Evolutionary conservation across 116 monocot species (phyloP), one percentile per base, ranked within the genome.

Genomic region (Iris pallida): DNA sequence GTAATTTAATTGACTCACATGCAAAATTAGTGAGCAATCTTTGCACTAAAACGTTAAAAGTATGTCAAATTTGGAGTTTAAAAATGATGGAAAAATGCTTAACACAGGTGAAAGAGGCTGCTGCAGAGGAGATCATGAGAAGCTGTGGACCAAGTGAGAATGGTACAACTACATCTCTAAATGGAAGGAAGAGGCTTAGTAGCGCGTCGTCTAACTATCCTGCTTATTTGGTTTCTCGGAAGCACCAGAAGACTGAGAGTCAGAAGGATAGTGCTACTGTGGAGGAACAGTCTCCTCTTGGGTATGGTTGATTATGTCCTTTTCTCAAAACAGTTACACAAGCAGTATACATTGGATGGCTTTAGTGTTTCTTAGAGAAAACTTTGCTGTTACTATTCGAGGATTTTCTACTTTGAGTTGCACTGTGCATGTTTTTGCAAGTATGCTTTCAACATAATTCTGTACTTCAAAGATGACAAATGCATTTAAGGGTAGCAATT

Each of bases 141-240:
- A 64, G 43, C 54, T 16, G 20, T 45, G 55, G 46, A 15, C 48
- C 15, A 60, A 20, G n/a, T 42, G 55, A 20, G 11, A 18, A 12
- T 45, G 45, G 48, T 59, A 5, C 12, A 64, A 65, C 45, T 77
- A 61, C 70, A 40, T 61, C 43, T 8, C 16, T 49, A 30, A 12
- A 16, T n/a, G 74, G 83, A 63, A 83, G 64, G 63, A 90, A 88
- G 75, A 83, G 89, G 52, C 74, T 12, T 13, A 75, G 49, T n/a
- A 19, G 71, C 47, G 40, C 46, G 8, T 48, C 68, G 47, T 67
- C 59, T 70, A 63, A 63, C 66, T 75, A 73, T 74, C 59, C 63
- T 74, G 57, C 52, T 63, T 78, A 75, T 30, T 57, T 65, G 16
- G 85, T 63, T 66, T 51, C 46, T 63, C 60, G 15, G 13, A 81